Conservation (phyloP, 2,329 filamentous ascomycete species). For the Harringtonia aguacate region DNA sequence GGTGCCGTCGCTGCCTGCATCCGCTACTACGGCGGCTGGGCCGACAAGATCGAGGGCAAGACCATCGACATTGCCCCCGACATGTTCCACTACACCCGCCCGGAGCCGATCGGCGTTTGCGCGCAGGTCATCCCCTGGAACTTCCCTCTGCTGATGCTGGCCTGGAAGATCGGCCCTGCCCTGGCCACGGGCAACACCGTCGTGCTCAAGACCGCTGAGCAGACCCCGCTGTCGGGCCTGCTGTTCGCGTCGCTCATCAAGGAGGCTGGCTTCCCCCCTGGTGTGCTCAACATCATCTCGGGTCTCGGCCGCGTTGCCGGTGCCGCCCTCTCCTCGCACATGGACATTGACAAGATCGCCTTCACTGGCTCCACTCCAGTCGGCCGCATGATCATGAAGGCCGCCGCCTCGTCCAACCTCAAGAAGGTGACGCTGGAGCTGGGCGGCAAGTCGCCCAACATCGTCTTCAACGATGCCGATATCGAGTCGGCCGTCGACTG, state of each 20-base stretch:
- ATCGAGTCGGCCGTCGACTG: slow-evolving; percentile 68
- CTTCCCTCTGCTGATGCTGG: slow-evolving; percentile 71
- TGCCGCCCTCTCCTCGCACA: slow-evolving; percentile 64
- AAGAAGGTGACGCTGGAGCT: slow-evolving; percentile 77
- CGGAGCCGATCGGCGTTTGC: slow-evolving; percentile 72
- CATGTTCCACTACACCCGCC: slow-evolving; percentile 74
- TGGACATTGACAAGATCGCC: slow-evolving; percentile 74
- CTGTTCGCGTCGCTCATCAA: slow-evolving; percentile 55
- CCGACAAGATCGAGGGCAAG: slow-evolving; percentile 85
- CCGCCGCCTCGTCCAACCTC: slow-evolving; percentile 64
- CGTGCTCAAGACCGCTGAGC: slow-evolving; percentile 66
- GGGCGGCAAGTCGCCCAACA: slow-evolving; percentile 72
- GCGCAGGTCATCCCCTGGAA: slow-evolving; percentile 89
- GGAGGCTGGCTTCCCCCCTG: slow-evolving; percentile 69
- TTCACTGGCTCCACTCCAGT: slow-evolving; percentile 71
- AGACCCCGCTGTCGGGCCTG: slow-evolving; percentile 62
- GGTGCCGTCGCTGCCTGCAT: slow-evolving; percentile 56
- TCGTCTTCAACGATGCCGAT: slow-evolving; percentile 68
- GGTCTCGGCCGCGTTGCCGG: slow-evolving; percentile 72
- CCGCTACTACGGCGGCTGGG: slow-evolving; percentile 83
- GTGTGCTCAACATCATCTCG: slow-evolving; percentile 67
- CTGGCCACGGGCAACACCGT: slow-evolving; percentile 63
- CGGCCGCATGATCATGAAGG: slow-evolving; percentile 70
- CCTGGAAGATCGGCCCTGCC: slow-evolving; percentile 73
- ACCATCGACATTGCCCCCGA: slow-evolving; percentile 69